These are phyloP conservation scores for Xylariaceae sp. DNA, from an alignment of 2,329 filamentous ascomycete species.

Conservation along the genomic window DNA sequence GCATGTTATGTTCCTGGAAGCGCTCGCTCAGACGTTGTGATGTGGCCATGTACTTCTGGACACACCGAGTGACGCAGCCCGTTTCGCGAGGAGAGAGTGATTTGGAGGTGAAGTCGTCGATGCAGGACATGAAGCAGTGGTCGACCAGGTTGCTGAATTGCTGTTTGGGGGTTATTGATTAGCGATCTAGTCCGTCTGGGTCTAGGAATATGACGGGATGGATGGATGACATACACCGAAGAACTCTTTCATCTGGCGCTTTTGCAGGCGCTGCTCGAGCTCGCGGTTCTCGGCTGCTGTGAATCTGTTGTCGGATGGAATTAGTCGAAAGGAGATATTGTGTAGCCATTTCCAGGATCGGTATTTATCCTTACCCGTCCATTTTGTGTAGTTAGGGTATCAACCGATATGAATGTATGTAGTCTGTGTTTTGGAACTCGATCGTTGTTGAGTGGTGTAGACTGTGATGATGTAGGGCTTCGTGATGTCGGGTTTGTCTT, in stretches of 20 bases:
- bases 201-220: neutral
- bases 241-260: conserved; percentile 98
- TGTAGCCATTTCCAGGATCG: no score
- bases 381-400: conserved; percentile 21
- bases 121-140: conserved; percentile 93
- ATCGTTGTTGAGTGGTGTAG: neutral
- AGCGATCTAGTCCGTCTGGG: neutral
- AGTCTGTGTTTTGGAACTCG: no score
- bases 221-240: conserved; percentile 73
- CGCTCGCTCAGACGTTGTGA: conserved; percentile 86
- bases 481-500: conserved; percentile 1
- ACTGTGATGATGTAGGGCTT: neutral
- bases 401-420: no score
- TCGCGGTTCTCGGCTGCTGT: conserved; percentile 80
- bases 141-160: conserved; percentile 68
- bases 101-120: conserved; percentile 98
- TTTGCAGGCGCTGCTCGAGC: conserved; percentile 91
- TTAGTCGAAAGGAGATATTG: no score
- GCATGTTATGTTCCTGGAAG: conserved; percentile 69
- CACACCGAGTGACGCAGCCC: conserved; percentile 89
- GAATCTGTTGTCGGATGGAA: conserved; percentile 44
- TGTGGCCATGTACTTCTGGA: conserved; percentile 92
- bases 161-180: conserved; percentile 30
- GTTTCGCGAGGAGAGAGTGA: conserved; percentile 83
- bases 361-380: conserved; percentile 31